Evolutionary conservation across 805 yeast genomes (phyloP).

Genomic region (Starmerella bombi): DNA sequence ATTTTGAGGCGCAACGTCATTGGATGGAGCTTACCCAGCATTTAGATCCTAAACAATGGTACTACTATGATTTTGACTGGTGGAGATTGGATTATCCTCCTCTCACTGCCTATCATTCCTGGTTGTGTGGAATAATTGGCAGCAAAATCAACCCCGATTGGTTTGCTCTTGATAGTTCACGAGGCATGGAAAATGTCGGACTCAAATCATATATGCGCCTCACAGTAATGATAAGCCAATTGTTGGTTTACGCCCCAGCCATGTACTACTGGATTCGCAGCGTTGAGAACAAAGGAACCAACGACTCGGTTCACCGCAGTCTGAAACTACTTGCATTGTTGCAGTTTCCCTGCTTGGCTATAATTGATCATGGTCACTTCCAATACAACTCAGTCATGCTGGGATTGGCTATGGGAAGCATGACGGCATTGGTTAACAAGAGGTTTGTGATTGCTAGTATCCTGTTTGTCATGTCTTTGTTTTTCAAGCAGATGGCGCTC

Average conservation of each 20-base stretch:
- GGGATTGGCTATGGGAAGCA: constrained; percentile 60
- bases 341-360: constrained; percentile 66
- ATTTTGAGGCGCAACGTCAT: constrained; percentile 95
- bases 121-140: constrained; percentile 62
- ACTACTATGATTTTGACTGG: constrained; percentile 72
- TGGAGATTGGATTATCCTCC: constrained; percentile 99
- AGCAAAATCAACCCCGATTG: constrained; percentile 47
- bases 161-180: constrained; percentile 60
- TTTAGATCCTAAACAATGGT: constrained; percentile 69
- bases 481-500: constrained; percentile 91
- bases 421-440: constrained; percentile 48
- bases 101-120: constrained; percentile 85
- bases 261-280: constrained; percentile 32
- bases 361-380: constrained; percentile 95
- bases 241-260: constrained; percentile 64
- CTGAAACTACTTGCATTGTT: constrained; percentile 66
- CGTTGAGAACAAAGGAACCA: not conserved
- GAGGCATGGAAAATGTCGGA: constrained; percentile 58
- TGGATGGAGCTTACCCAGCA: constrained; percentile 88
- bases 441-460: constrained; percentile 56
- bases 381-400: constrained; percentile 92
- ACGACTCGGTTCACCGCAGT: constrained; percentile 41
- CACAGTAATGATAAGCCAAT: constrained; percentile 65
- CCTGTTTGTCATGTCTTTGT: constrained; percentile 61
- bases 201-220: constrained; percentile 76